Base-by-base conservation (phyloP, 257 asterid species). In the Salvia splendens region DNA sequence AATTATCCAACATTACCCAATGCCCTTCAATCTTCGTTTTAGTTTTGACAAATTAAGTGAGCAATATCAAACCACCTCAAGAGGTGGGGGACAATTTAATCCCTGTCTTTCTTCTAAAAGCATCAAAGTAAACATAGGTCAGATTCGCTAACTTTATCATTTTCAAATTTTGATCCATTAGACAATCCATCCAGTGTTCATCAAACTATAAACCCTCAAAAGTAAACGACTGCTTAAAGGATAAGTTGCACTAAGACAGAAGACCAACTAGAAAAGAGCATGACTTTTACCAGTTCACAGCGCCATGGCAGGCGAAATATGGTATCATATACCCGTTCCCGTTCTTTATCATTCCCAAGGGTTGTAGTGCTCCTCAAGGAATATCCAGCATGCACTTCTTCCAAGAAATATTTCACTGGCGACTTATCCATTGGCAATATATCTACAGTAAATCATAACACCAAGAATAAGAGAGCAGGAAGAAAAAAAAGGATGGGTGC, bases 281-380 rank as follows among this genome's bases (percentile, higher is more conserved):
- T 43, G 61, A 75, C 64, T 71, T 24, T 80, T 84, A 94, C 99
- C 95, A 91, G 89, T 83, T 94, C 99, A 76, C 96, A 87, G 70
- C 99, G 87, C 99, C 99, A 94, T 45, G 99, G 99, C 84, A 89
- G 78, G 71, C 82, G 95, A 77, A 94, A 91, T 76, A 94, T 91
- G 65, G 98, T 91, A 75, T 94, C 97, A 77, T 94, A 94, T 57
- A 94, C 96, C 73, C 96, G 89, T 74, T 91, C 93, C 38, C 99
- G 88, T 51, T 94, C 98, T 72, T 86, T 87, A 48, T 91, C 98
- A 77, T 86, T 86, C 64, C 95, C 89, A 61, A 72, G 73, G 69
- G 88, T 79, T 72, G 96, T 83, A 57, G 99, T 94, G 78, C 86
- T 87, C 77, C 86, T 82, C 75, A 94, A 81, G 72, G 98, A 88